Evolutionary conservation across 805 yeast genomes (phyloP), one percentile per base, ranked within the genome.

Genomic region (Pichia manshurica): DNA sequence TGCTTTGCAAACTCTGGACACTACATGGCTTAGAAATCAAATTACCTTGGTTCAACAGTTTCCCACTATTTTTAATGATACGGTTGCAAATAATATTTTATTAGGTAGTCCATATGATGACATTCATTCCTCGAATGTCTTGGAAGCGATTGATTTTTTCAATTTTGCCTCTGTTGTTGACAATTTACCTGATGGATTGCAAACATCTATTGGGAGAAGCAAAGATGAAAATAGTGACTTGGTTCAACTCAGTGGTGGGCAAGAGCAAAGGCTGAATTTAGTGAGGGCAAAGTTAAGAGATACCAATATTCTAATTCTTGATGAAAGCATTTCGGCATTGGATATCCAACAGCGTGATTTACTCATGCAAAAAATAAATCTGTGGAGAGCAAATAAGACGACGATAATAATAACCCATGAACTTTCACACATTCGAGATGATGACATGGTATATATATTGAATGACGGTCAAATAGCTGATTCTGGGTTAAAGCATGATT

Each of bases 371-470:
- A 71, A 72, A 0, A 70, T 93, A 12, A 74, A 77, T 46, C 46
- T 53, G 3, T 81, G 85, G 82, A 73, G 98, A 55, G 48, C 51
- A 7, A 81, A 77, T 2, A 82, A 76, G 53, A 85, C 96, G 0
- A 90, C 97, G 0, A 74, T 93, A 15, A 66, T 88, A 3, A 72
- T 91, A 44, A 85, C 96, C 0, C 99, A 93, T 63, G 88, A 89
- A 38, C 64, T 78, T 22, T 60, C 69, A 10, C 80, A 79, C 31
- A 81, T 91, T 16, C 64, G 66, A 0, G 57, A 66, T 1, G 3
- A 43, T 39, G 95, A 87, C 57, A 62, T 65, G 45, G 78, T 90
- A 0, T 69, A 75, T 38, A 52, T 82, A 4, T 61, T 93, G 63
- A 76, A 79, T 31, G 61, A 74, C 40, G 96, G 96, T 0, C 16